Conservation (phyloP, 2,329 filamentous ascomycete species). For the Colletotrichum sp. region DNA sequence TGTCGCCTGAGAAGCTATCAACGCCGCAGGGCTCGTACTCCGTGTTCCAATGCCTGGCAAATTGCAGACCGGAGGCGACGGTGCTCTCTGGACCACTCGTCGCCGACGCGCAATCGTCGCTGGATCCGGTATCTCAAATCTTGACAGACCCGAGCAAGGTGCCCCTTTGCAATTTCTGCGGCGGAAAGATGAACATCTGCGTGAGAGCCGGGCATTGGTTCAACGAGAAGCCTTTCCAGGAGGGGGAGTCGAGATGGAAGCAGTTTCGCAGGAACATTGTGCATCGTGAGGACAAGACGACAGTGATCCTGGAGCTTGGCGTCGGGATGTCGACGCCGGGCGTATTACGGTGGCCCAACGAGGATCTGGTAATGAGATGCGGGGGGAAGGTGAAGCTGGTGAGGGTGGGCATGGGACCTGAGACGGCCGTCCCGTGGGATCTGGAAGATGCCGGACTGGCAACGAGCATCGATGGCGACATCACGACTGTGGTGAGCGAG, state of each 20-base stretch:
- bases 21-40: conserved; percentile 35
- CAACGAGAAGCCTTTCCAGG: conserved; percentile 22
- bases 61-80: conserved; percentile 31
- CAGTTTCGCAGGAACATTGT: conserved; percentile 4
- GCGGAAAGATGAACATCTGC: conserved; percentile 23
- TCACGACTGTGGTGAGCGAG: conserved; percentile 2
- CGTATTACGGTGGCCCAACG: conserved; percentile 23
- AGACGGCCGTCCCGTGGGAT: conserved; percentile 17
- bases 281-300: neutral
- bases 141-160: conserved; percentile 19
- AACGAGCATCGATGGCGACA: conserved; percentile 22
- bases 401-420: conserved; percentile 22
- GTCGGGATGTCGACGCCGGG: conserved; percentile 24
- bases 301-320: conserved; percentile 23
- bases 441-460: conserved; percentile 19
- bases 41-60: conserved; percentile 31
- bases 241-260: conserved; percentile 18
- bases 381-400: conserved; percentile 18
- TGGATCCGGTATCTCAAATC: conserved; percentile 26
- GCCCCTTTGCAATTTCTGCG: conserved; percentile 21
- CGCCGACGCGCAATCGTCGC: conserved; percentile 24
- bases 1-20: conserved; percentile 25
- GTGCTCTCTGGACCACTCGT: conserved; percentile 25
- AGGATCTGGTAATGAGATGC: conserved; percentile 13
- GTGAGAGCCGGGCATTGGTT: conserved; percentile 24